Percentiles rank a stretch among this genome's conserved stretches.
Evolutionary conservation across 2,329 filamentous ascomycete species (phyloP).

Genomic region (Pyrenophora tritici-repentis): DNA sequence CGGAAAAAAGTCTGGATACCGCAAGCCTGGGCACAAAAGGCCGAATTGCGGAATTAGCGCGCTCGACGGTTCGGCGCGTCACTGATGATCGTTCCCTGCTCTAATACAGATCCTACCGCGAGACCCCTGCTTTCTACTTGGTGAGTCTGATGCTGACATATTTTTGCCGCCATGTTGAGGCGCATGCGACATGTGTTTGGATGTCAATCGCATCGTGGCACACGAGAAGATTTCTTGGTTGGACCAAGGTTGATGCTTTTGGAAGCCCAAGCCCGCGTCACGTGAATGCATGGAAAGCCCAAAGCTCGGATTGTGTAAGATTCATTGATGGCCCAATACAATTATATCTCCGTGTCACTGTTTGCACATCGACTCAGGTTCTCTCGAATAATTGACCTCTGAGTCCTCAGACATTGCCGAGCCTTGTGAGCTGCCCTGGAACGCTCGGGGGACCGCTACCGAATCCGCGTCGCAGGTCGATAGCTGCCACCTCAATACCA

Average conservation of each 20-base stretch:
- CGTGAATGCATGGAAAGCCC: neutral
- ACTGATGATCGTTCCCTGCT: neutral
- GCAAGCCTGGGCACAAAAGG: conserved; percentile 24
- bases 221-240: too few relatives aligned
- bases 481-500: conserved; percentile 13
- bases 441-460: conserved; percentile 15
- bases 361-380: too few relatives aligned
- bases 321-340: too few relatives aligned
- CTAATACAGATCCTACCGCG: neutral
- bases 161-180: too few relatives aligned
- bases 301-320: neutral
- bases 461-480: conserved; percentile 8
- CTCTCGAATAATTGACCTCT: too few relatives aligned
- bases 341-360: too few relatives aligned
- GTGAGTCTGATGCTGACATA: too few relatives aligned
- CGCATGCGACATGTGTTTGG: too few relatives aligned
- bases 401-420: neutral
- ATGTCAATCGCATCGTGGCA: too few relatives aligned
- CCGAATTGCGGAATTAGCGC: conserved; percentile 14
- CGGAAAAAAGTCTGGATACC: conserved; percentile 29
- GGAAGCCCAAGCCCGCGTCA: conserved; percentile 5
- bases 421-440: neutral
- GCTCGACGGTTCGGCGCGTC: conserved; percentile 16
- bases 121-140: too few relatives aligned
- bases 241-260: too few relatives aligned